A percentile compares a stretch with the other conserved stretches of the same genome.
phyloP scores from a whole-genome alignment of 345 rosid species.

The Garcia nutans region DNA sequence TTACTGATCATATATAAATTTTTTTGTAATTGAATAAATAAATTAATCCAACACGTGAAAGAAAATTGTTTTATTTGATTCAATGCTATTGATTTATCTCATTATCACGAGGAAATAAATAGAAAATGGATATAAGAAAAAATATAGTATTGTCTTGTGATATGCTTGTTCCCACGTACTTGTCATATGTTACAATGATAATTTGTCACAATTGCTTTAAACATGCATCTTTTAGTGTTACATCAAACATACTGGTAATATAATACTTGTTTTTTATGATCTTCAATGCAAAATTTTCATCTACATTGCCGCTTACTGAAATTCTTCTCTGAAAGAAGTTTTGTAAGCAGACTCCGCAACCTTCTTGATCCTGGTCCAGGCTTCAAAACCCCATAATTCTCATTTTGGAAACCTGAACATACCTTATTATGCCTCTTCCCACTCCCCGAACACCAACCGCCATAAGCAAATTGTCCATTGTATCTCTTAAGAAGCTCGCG shows the following conservation, averaged over 20 bases:
- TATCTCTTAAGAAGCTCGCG: slow-evolving; percentile 58
- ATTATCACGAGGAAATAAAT: too few species aligned
- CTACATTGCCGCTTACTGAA: slow-evolving; percentile 71
- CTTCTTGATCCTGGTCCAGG: slow-evolving; percentile 83
- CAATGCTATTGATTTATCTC: too few species aligned
- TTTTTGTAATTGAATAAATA: too few species aligned
- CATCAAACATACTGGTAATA: neutral
- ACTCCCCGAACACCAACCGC: slow-evolving; percentile 54
- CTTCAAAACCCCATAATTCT: slow-evolving; percentile 45
- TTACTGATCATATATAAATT: too few species aligned
- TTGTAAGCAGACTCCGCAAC: slow-evolving; percentile 54
- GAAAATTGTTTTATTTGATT: too few species aligned
- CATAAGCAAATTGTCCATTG: slow-evolving; percentile 34
- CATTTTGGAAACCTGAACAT: slow-evolving; percentile 32
- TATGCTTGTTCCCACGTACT: neutral
- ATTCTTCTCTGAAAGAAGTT: slow-evolving; percentile 44
- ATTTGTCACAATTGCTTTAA: neutral
- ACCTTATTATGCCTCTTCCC: slow-evolving; percentile 24
- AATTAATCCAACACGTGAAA: too few species aligned
- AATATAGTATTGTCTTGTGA: neutral
- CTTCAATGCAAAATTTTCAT: slow-evolving; percentile 4
- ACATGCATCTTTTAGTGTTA: neutral
- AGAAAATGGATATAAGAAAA: too few species aligned
- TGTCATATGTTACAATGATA: neutral
- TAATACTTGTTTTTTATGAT: neutral